These are phyloP conservation scores for Lasiosphaeria hispida DNA, from an alignment of 495 filamentous ascomycete species.

Conservation along the genomic window DNA sequence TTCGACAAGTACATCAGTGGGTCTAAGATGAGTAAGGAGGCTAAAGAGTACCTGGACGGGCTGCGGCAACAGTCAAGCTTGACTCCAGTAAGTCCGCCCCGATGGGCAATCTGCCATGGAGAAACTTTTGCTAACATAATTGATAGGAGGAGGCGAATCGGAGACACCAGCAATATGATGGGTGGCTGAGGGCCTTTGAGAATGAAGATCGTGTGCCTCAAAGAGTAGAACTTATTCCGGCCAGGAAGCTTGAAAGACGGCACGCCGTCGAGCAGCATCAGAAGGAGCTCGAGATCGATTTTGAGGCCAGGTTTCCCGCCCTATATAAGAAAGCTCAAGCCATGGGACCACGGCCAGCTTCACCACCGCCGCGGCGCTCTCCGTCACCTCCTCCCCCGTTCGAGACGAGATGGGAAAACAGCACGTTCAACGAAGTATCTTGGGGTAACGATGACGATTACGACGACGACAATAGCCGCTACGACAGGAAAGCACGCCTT, in stretches of 20 bases:
- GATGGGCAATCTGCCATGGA: neutral
- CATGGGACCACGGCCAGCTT: slow-evolving; percentile 20
- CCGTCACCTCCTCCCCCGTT: slow-evolving; percentile 20
- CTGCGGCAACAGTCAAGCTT: slow-evolving; percentile 31
- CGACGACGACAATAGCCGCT: slow-evolving; percentile 14
- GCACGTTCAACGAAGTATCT: slow-evolving; percentile 21
- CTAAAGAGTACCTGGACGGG: slow-evolving; percentile 41
- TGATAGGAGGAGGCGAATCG: slow-evolving; percentile 30
- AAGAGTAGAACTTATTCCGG: slow-evolving; percentile 32
- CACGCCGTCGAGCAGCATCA: slow-evolving; percentile 40
- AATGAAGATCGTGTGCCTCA: slow-evolving; percentile 36
- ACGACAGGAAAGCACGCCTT: slow-evolving; percentile 21
- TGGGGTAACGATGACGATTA: slow-evolving; percentile 16
- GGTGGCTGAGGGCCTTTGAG: slow-evolving; percentile 38
- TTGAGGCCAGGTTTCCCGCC: slow-evolving; percentile 33
- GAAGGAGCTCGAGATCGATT: slow-evolving; percentile 38
- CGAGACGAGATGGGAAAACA: neutral
- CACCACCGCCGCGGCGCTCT: neutral
- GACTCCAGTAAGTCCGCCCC: slow-evolving; percentile 28
- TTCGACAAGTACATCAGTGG: slow-evolving; percentile 47
- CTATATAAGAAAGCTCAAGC: slow-evolving; percentile 37
- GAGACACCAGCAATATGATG: slow-evolving; percentile 32
- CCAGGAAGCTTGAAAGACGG: slow-evolving; percentile 38
- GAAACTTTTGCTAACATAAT: slow-evolving; percentile 5
- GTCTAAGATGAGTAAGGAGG: slow-evolving; percentile 38